phyloP scores from a whole-genome alignment of 805 yeast genomes.

The Zygosaccharomyces rouxii region DNA sequence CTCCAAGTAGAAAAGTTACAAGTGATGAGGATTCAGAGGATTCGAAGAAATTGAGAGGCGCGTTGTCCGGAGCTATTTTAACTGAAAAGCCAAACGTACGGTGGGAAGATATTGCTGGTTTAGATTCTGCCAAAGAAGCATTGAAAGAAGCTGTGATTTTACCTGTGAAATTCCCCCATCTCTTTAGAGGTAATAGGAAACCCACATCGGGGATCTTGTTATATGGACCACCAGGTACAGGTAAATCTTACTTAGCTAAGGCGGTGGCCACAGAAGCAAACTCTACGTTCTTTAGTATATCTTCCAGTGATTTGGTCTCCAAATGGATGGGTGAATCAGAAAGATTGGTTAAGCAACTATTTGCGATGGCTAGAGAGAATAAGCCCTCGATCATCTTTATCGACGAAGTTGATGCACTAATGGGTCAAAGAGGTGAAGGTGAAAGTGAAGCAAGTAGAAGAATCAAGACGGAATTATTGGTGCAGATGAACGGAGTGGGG shows the following conservation, averaged over 20 bases:
- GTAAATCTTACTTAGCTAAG: conserved; percentile 93
- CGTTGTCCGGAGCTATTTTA: conserved; percentile 85
- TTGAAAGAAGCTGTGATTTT: conserved; percentile 94
- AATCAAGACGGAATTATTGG: conserved; percentile 91
- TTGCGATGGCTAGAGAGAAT: conserved; percentile 92
- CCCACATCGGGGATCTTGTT: conserved; percentile 88
- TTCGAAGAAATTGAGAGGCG: conserved; percentile 83
- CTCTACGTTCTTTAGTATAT: conserved; percentile 91
- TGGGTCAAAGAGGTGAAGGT: conserved; percentile 98
- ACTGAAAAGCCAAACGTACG: conserved; percentile 87
- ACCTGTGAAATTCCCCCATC: conserved; percentile 93
- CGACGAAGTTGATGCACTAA: conserved; percentile 96
- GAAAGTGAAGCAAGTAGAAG: conserved; percentile 95
- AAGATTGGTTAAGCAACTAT: conserved; percentile 89
- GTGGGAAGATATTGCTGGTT: conserved; percentile 96
- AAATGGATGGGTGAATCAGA: conserved; percentile 99
- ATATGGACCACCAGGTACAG: conserved; percentile 96
- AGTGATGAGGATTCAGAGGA: conserved; percentile 74
- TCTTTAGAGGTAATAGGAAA: conserved; percentile 89
- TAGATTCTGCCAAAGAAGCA: conserved; percentile 93
- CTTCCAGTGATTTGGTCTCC: conserved; percentile 92
- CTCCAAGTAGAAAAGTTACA: conserved; percentile 49
- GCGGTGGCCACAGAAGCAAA: conserved; percentile 99
- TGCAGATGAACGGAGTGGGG: conserved; percentile 99
- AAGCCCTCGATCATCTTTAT: conserved; percentile 95